phyloP scores from a whole-genome alignment of 2,329 filamentous ascomycete genomes.

The Trichoderma sp. region DNA sequence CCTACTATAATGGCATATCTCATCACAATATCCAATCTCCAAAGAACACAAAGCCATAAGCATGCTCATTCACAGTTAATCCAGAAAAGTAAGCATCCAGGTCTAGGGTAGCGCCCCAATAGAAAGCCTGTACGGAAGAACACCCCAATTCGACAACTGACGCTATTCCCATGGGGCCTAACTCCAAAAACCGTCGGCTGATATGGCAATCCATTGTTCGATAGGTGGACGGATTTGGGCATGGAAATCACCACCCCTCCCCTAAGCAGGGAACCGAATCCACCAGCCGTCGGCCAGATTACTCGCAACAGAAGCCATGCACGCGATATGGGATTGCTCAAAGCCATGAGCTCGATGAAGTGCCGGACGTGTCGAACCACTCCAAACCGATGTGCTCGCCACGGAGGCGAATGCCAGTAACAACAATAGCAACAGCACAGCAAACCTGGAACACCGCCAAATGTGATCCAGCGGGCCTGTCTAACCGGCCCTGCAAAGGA shows the following conservation, averaged over 20 bases:
- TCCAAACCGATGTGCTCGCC: neutral
- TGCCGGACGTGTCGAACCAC: neutral
- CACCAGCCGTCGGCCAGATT: neutral
- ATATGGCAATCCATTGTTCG: neutral
- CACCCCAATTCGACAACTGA: neutral
- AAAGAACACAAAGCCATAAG: neutral
- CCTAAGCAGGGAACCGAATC: neutral
- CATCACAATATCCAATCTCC: neutral
- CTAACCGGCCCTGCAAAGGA: neutral
- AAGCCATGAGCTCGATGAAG: neutral
- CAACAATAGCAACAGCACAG: neutral
- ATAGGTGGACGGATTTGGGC: neutral
- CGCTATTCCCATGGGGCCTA: neutral
- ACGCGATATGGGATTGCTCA: neutral
- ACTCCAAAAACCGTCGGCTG: slow-evolving; percentile 4
- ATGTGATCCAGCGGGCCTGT: neutral
- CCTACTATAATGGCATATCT: neutral
- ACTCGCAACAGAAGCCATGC: neutral
- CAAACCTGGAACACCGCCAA: neutral
- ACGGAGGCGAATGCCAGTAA: neutral
- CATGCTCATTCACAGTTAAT: neutral
- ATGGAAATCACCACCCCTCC: neutral
- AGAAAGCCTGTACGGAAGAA: neutral
- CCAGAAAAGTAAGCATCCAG: neutral
- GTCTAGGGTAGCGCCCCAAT: neutral